phyloP scores from a whole-genome alignment of 2,329 filamentous ascomycete species.

The Trichoderma breve region DNA sequence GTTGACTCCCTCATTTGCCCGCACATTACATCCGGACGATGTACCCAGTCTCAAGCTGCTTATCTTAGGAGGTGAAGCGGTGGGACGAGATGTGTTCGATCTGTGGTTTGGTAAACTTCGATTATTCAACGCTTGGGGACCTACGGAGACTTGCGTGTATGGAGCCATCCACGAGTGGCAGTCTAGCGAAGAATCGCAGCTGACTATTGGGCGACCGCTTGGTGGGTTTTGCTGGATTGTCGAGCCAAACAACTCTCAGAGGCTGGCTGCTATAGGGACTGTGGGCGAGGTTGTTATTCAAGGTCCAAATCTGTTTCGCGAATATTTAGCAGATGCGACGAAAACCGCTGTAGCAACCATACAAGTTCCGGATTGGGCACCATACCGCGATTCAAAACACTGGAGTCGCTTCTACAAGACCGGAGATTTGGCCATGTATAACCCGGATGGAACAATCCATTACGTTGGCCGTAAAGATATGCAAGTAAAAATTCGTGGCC shows the following conservation, averaged over 20 bases:
- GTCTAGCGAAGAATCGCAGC: neutral
- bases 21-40: neutral
- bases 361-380: slow-evolving; percentile 4
- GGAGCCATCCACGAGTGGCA: slow-evolving; percentile 10
- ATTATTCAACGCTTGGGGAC: slow-evolving; percentile 3
- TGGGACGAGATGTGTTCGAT: neutral
- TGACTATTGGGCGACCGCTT: slow-evolving; percentile 1
- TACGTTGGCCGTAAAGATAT: slow-evolving; percentile 8
- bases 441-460: neutral
- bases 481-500: slow-evolving; percentile 2
- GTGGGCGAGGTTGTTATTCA: slow-evolving; percentile 17
- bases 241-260: neutral
- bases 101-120: slow-evolving; percentile 7
- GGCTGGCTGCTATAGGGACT: slow-evolving; percentile 7
- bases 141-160: slow-evolving; percentile 14
- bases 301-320: slow-evolving; percentile 7
- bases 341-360: neutral
- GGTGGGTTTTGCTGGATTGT: slow-evolving; percentile 20
- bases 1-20: slow-evolving; percentile 4
- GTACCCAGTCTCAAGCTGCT: neutral
- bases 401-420: slow-evolving; percentile 15
- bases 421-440: slow-evolving; percentile 10
- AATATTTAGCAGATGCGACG: slow-evolving; percentile 3
- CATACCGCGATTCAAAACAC: neutral
- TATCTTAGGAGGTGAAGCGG: neutral